Percentiles rank a stretch among this genome's conserved stretches.
These are phyloP conservation scores for Gracilaria gracilis DNA, from an alignment of 23 red algal species.

Conservation along the genomic window DNA sequence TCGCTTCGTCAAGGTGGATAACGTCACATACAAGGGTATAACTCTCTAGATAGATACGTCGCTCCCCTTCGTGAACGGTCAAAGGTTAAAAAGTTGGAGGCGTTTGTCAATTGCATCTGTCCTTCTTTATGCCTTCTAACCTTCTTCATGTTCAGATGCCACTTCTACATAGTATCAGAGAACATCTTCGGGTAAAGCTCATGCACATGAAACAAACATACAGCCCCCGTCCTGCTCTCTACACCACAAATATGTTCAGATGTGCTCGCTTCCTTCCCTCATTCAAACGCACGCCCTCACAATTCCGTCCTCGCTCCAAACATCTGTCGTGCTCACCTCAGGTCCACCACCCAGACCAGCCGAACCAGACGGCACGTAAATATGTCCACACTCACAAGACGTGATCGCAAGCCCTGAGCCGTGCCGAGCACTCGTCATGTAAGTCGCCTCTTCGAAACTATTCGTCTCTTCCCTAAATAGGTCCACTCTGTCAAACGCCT, in stretches of 20 bases:
- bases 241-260: constrained; percentile 1
- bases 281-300: neutral
- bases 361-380: constrained; percentile 63
- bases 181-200: neutral
- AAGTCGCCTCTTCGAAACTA: constrained; percentile 26
- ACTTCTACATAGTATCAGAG: neutral
- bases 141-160: neutral
- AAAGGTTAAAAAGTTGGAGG: too few relatives aligned
- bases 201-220: neutral
- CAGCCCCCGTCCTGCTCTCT: neutral
- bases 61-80: too few relatives aligned
- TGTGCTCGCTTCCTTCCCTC: neutral
- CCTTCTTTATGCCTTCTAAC: neutral
- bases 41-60: too few relatives aligned
- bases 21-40: too few relatives aligned
- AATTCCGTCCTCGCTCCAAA: constrained; percentile 19
- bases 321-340: constrained; percentile 40
- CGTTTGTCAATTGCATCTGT: neutral
- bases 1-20: too few relatives aligned
- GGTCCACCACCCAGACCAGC: constrained; percentile 59
- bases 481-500: constrained; percentile 62
- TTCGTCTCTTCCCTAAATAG: constrained; percentile 38
- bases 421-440: constrained; percentile 55
- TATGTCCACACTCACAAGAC: constrained; percentile 64
- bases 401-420: constrained; percentile 59